A percentile compares a stretch with the other conserved stretches of the same genome.
phyloP scores from a whole-genome alignment of 768 basidiomycete genomes.

The Lactarius hengduanensis region DNA sequence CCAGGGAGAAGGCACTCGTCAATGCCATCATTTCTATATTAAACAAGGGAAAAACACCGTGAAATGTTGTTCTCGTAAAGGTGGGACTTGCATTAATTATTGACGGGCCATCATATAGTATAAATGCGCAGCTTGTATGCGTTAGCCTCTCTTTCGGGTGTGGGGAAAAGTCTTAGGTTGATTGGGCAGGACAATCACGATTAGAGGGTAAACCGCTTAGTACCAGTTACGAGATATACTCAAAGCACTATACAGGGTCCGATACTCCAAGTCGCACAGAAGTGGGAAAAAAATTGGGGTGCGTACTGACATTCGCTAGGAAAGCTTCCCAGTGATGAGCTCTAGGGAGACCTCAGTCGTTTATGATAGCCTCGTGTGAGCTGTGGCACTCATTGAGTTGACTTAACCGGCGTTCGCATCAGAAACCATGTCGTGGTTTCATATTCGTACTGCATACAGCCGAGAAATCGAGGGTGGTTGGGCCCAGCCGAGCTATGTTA shows the following conservation, averaged over 20 bases:
- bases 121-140: too few relatives aligned
- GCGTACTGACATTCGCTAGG: background rate
- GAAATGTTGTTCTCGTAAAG: background rate
- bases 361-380: background rate
- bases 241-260: background rate
- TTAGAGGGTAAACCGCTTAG: background rate
- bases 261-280: background rate
- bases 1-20: constrained; percentile 7
- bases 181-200: background rate
- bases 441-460: background rate
- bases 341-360: background rate
- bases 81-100: background rate
- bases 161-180: background rate
- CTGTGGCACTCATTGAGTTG: background rate
- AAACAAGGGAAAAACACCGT: background rate
- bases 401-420: background rate
- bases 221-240: background rate
- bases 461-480: background rate
- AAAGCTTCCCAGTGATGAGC: background rate
- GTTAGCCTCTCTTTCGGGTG: background rate
- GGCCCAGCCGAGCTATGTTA: background rate
- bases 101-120: too few relatives aligned
- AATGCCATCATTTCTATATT: background rate
- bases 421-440: background rate
- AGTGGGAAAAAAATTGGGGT: background rate